Evolutionary conservation across 2,329 filamentous ascomycete genomes (phyloP).

Genomic region (Aspergillus luchuensis): DNA sequence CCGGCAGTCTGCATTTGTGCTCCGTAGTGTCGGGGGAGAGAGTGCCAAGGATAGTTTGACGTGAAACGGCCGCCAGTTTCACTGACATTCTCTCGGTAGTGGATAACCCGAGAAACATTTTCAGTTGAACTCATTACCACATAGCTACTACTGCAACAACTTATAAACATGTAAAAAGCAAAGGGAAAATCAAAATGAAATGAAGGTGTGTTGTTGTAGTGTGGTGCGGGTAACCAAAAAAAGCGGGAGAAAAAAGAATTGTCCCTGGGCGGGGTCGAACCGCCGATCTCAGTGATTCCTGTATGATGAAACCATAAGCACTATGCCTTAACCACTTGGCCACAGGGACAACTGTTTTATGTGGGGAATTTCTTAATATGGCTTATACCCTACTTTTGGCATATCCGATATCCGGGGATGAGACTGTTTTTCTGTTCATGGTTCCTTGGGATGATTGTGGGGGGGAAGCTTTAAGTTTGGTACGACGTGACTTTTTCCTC

Average conservation of each 20-base stretch:
- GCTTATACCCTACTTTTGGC: neutral
- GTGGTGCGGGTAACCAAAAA: neutral
- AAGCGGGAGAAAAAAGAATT: neutral
- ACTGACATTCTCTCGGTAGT: too few species aligned
- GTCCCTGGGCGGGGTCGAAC: slow-evolving; percentile 8
- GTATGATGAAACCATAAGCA: slow-evolving; percentile 3
- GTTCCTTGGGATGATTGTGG: neutral
- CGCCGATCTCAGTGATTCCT: slow-evolving; percentile 7
- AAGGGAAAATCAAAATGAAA: neutral
- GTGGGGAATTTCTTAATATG: neutral
- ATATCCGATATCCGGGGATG: neutral
- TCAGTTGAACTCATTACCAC: too few species aligned
- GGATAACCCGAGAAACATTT: too few species aligned
- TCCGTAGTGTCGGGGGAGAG: neutral
- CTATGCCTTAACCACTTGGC: slow-evolving; percentile 6
- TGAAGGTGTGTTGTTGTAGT: neutral
- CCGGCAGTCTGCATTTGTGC: neutral
- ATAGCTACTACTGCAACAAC: too few species aligned
- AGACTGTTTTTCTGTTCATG: neutral
- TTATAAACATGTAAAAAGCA: too few species aligned
- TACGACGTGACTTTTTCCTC: too few species aligned
- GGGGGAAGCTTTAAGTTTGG: neutral
- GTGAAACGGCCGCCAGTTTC: neutral
- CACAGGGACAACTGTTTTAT: slow-evolving; percentile 3
- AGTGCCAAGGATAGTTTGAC: neutral